Conservation (phyloP, 2,329 filamentous ascomycete genomes). For the Ophiostoma sp. region DNA sequence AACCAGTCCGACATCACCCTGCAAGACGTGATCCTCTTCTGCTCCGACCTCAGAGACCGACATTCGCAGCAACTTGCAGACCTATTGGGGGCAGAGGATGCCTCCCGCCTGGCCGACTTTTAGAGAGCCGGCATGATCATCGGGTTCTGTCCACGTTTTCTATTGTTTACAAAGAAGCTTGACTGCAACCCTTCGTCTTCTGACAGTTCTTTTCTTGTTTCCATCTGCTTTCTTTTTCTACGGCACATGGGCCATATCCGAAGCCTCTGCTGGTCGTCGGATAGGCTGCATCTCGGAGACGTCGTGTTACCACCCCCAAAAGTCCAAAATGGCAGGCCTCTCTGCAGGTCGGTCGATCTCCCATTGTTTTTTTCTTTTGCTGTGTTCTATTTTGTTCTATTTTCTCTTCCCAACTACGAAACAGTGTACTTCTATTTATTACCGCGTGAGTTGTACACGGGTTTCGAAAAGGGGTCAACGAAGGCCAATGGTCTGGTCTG, state of each 20-base stretch:
- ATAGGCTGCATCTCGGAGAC: neutral
- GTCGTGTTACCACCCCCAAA: neutral
- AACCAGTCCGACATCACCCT: neutral
- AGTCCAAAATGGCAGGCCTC: neutral
- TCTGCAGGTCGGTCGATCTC: neutral
- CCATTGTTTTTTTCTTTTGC: neutral
- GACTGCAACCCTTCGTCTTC: neutral
- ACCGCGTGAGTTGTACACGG: neutral
- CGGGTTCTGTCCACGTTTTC: neutral
- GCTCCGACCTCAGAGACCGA: neutral
- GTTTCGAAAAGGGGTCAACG: neutral
- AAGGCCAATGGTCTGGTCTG: neutral
- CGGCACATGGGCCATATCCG: neutral
- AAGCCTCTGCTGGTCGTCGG: neutral
- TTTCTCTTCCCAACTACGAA: neutral
- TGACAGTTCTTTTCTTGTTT: neutral
- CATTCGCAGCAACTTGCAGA: neutral
- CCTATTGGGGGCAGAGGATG: neutral
- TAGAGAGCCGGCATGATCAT: neutral
- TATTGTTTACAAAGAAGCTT: neutral
- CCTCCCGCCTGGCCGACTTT: neutral
- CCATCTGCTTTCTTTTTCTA: neutral
- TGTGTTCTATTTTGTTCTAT: neutral
- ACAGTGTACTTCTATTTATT: neutral
- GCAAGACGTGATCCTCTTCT: constrained; percentile 9